Evolutionary conservation across 2,329 filamentous ascomycete species (phyloP), one percentile per base, ranked within the genome.

Genomic region (Aspergillus sp.): DNA sequence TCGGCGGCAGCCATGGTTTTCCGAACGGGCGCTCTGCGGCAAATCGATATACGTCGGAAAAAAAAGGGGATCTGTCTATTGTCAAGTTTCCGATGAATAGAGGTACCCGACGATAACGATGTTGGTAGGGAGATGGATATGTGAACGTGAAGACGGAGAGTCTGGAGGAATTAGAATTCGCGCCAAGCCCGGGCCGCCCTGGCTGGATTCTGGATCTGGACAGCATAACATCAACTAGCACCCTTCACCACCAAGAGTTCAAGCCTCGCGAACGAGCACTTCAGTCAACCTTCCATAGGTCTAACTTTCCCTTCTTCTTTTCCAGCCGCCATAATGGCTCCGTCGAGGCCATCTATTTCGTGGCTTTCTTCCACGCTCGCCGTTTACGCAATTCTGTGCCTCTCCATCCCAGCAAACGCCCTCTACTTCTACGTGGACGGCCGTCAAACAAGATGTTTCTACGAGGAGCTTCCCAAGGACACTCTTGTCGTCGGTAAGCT

Each of bases 371-470:
- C 69, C 37, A 72, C 79, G 59, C 75, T 90, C 70, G 79, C 90
- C 61, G 77, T 89, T 59, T 76, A 91, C 65, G 81, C 91, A 70
- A 82, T 88, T 61, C 80, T 93, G 75, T 77, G 78, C 66, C 72
- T 82, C 60, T 73, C 84, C 47, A 71, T 82, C 37, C 86, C 87
- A 59, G 86, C 89, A 62, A 89, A 92, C 73, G 92, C 93, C 56
- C 85, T 99, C 58, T 93, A 96, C 86, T 96, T 99, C 83, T 98
- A 90, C 82, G 88, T 98, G 75, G 92, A 98, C 74, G 90, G 90
- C 70, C 84, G 85, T 50, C 80, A 85, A 64, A 89, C 91, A 66
- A 97, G 96, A 80, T 99, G 95, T 80, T 99, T 99, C 86, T 96
- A 90, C 79, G 95, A 99, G 80, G 93, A 98, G 77, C 85, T 99